phyloP scores from a whole-genome alignment of 345 rosid species.

The Eucalyptus pauciflora region DNA sequence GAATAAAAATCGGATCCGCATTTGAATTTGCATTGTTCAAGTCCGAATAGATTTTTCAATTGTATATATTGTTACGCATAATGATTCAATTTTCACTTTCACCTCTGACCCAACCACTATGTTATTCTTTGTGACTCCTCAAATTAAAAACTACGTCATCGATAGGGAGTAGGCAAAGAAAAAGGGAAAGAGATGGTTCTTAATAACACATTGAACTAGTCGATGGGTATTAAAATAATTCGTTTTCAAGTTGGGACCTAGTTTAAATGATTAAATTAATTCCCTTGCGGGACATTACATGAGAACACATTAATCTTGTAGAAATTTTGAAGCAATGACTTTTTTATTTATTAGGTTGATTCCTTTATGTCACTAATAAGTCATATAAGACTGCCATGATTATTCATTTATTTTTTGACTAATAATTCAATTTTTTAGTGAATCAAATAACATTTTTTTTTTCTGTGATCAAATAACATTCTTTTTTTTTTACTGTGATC shows the following conservation, averaged over 20 bases:
- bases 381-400: too few species aligned
- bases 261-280: background rate
- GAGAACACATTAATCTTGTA: fast-evolving
- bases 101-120: fast-evolving
- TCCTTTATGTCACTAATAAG: too few species aligned
- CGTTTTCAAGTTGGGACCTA: background rate
- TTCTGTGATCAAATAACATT: too few species aligned
- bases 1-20: fast-evolving
- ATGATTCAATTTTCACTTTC: fast-evolving
- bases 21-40: too few species aligned
- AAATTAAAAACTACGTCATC: fast-evolving
- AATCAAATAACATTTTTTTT: too few species aligned
- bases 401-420: too few species aligned
- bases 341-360: too few species aligned
- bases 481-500: too few species aligned
- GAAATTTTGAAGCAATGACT: too few species aligned
- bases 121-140: too few species aligned
- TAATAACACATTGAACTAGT: background rate
- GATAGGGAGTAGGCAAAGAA: background rate
- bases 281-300: too few species aligned
- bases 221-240: fast-evolving
- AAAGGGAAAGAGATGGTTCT: background rate
- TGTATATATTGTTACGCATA: fast-evolving
- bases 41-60: background rate
- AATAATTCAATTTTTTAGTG: too few species aligned